These are phyloP conservation scores for Neurospora sp. DNA, from an alignment of 495 filamentous ascomycete species.

Conservation along the genomic window DNA sequence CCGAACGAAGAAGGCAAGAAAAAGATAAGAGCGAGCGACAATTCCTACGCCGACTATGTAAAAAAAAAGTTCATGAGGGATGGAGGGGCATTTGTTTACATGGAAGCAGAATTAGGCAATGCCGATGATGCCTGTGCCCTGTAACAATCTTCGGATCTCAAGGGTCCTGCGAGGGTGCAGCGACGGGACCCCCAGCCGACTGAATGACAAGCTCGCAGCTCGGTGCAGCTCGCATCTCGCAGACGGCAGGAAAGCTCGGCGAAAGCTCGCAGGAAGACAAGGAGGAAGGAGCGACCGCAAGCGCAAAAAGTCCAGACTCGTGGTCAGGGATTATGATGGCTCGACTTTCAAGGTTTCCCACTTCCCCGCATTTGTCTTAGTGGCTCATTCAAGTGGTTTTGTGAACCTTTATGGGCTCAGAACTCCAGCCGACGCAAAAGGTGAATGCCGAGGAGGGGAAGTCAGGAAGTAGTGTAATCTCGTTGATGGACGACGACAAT, in stretches of 20 bases:
- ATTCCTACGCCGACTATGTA: background rate
- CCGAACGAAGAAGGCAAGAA: no score
- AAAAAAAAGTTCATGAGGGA: background rate
- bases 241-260: background rate
- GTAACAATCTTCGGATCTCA: background rate
- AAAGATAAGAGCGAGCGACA: no score
- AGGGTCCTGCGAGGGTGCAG: background rate
- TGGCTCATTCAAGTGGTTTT: background rate
- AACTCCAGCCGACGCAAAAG: background rate
- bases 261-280: background rate
- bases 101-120: background rate
- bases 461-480: background rate
- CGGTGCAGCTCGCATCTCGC: background rate
- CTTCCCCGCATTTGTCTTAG: background rate
- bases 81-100: background rate
- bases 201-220: background rate
- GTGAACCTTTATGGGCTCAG: background rate
- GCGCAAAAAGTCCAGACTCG: background rate
- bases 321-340: background rate
- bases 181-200: background rate
- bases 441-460: background rate
- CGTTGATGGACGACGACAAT: background rate
- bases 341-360: background rate
- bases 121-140: background rate
- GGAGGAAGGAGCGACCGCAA: background rate